Evolutionary conservation across 2,329 filamentous ascomycete genomes (phyloP).

Genomic region (Pseudogymnoascus sp.): DNA sequence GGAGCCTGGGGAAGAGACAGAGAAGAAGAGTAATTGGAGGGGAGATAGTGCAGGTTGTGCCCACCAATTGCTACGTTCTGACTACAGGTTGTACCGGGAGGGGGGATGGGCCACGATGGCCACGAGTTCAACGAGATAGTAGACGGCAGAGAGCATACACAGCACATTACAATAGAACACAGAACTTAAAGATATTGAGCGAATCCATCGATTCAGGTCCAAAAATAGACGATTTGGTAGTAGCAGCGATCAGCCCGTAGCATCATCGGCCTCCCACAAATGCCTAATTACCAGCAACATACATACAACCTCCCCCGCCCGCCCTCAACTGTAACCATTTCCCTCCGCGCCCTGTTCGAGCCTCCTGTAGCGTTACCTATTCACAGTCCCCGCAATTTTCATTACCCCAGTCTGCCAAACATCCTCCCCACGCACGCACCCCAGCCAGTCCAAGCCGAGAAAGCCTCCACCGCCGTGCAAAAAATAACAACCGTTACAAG

Average conservation of each 20-base stretch:
- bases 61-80: background rate
- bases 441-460: background rate
- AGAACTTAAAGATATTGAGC: background rate
- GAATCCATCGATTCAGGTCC: constrained; percentile 5
- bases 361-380: constrained; percentile 1
- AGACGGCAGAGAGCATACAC: background rate
- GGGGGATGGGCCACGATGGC: background rate
- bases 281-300: constrained; percentile 5
- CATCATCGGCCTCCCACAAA: background rate
- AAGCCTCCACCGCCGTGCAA: background rate
- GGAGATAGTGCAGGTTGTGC: background rate
- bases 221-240: background rate
- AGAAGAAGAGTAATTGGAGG: background rate
- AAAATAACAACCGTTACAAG: constrained; percentile 5
- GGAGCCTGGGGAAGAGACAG: background rate
- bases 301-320: background rate
- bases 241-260: background rate
- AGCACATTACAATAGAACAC: background rate
- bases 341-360: background rate
- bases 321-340: background rate
- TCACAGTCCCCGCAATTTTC: background rate
- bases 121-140: background rate
- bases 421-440: background rate
- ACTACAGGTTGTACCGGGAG: background rate
- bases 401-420: background rate